Evolutionary conservation across 805 yeast genomes (phyloP), one percentile per base, ranked within the genome.

Genomic region (Candida wancherniae): DNA sequence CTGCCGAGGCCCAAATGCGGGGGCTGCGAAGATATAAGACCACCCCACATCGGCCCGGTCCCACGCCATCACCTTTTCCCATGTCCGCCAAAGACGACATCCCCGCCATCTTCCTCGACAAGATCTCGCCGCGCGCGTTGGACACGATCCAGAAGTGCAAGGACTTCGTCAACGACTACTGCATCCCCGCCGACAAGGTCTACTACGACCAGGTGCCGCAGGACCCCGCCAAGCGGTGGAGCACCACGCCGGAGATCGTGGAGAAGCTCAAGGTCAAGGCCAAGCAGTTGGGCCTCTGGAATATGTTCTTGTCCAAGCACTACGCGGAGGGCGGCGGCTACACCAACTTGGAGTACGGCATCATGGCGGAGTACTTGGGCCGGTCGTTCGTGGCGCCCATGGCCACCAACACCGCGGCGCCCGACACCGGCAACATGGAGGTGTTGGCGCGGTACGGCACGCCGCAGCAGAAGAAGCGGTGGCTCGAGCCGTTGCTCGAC

Each of bases 351-450:
- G 84, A 77, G 47, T 77, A 77, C 45, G 84, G 79, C 0, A 51
- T 77, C 31, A 75, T 77, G 81, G 80, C 80, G 2, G 72, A 69
- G 48, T 72, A 73, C 47, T 58, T 77, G 48, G 84, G 84, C 9
- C 59, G 73, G 29, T 62, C 75, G 3, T 57, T 58, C 29, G 50
- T 66, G 32, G 82, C 75, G 1, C 75, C 81, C 3, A 80, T 73
- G 48, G 79, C 70, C 13, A 72, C 79, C 37, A 77, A 77, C 48
- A 69, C 75, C 11, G 55, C 51, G 35, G 82, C 83, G 8, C 83
- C 83, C 6, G 83, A 77, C 43, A 76, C 83, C 7, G 82, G 83
- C 3, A 75, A 77, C 48, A 77, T 71, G 77, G 73, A 67, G 48
- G 53, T 58, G 38, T 50, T 48, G 48, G 71, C 59, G 60, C 67